Base-by-base conservation (phyloP, 169 alveolate species). In the Blepharisma undulans region DNA sequence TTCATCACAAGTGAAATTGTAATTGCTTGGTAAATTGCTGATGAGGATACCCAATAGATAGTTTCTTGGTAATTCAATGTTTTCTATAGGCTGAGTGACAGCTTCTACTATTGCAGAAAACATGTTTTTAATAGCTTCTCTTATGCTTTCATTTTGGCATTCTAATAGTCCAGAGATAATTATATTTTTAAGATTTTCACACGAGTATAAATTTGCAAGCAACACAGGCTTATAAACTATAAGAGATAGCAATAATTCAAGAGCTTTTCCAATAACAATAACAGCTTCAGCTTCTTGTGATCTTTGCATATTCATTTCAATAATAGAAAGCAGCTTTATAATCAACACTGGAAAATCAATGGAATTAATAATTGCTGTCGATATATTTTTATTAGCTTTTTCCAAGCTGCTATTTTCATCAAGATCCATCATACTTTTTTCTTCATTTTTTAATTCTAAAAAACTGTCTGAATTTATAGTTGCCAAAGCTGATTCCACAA, bases 1-100 rank as follows among this genome's bases (percentile, higher is more conserved):
- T 78, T 92, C 94, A 33, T 92, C 94, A 87, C 92, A 92, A 18
- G 2, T 29, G 34, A 74, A 84, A 76, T 87, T 85, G 29, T 90
- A 48, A 32, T 72, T 48, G 66, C n/a, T 29, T 1, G 94, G 95
- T 10, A 92, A 74, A 36, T 86, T 90, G 16, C 87, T 90, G 8
- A 95, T 27, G 36, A 92, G 82, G 48, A 88, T 92, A 27, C 72
- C 86, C n/a, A 90, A 80, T 60, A 92, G 85, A 48, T 74, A 91
- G 1, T 77, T 59, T 71, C 78, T 88, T 0, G 95, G 95, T 0
- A 87, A 72, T 85, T 77, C 78, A 22, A 82, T 21, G 72, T 30
- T 59, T 82, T 59, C 77, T 22, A 74, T 72, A 36, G 77, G 89
- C 25, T 22, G 22, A 19, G 78, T 27, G 34, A 82, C 76, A 21